Conservation (phyloP, 176 grass and related monocot species). For the Carex cristatella region DNA sequence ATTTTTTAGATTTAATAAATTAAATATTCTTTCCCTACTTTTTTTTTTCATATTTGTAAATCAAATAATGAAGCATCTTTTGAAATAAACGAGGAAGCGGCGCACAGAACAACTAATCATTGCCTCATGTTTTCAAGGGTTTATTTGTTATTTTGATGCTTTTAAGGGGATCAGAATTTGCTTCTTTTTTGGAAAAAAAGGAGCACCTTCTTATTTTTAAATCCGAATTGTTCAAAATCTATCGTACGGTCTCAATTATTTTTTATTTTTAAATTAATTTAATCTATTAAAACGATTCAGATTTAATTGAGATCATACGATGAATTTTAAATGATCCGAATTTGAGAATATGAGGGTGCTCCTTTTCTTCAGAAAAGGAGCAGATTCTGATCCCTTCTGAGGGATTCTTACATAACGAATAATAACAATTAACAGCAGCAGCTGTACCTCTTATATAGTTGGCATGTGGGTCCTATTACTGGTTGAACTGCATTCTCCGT, state of each 20-base stretch:
- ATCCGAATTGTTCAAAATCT: too few relatives aligned
- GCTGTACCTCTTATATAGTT: conserved; percentile 10
- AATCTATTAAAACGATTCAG: too few relatives aligned
- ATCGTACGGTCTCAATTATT: too few relatives aligned
- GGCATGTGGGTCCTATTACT: background rate
- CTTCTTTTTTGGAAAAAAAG: too few relatives aligned
- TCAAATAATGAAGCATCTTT: background rate
- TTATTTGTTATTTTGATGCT: background rate
- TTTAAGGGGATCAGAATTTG: background rate
- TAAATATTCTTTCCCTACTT: background rate
- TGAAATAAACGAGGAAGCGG: background rate
- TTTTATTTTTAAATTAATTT: too few relatives aligned
- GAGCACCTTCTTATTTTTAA: too few relatives aligned
- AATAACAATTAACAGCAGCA: background rate
- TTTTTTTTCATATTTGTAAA: background rate
- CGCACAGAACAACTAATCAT: background rate
- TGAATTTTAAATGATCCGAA: too few relatives aligned
- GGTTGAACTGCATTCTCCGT: background rate
- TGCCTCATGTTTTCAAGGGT: background rate
- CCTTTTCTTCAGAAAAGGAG: too few relatives aligned
- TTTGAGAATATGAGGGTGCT: too few relatives aligned
- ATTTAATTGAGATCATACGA: too few relatives aligned
- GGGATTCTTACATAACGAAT: background rate
- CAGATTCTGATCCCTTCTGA: background rate
- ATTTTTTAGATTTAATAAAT: background rate